A percentile compares a stretch with the other conserved stretches of the same genome.
Conservation (phyloP, 345 rosid genomes). For the Arabidopsis thaliana region DNA sequence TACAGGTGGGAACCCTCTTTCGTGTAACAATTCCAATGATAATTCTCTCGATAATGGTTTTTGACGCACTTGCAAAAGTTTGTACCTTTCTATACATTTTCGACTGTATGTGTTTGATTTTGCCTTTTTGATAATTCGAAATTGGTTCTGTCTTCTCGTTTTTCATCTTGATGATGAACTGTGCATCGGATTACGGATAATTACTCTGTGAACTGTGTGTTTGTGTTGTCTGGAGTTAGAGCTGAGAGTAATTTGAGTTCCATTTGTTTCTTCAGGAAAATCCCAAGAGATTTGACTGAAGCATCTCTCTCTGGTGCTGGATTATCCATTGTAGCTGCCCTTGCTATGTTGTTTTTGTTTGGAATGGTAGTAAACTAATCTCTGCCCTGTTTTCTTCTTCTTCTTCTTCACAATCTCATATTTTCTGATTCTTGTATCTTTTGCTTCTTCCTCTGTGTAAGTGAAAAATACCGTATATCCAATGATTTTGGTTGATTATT, state of each 20-base stretch:
- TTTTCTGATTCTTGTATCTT: neutral
- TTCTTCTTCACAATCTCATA: neutral
- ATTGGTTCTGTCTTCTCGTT: neutral
- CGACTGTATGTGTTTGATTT: neutral
- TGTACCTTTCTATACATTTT: neutral
- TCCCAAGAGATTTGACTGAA: constrained; percentile 95
- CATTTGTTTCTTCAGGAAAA: constrained; percentile 65
- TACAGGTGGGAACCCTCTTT: constrained; percentile 52
- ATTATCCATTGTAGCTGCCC: constrained; percentile 79
- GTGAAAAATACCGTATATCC: neutral
- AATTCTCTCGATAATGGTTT: constrained; percentile 7
- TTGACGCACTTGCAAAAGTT: constrained; percentile 13
- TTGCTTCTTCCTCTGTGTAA: neutral
- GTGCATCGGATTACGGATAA: no score
- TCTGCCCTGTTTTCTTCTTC: constrained; percentile 6
- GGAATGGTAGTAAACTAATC: constrained; percentile 80
- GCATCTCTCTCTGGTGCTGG: constrained; percentile 95
- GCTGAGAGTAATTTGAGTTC: neutral
- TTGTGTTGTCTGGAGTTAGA: neutral
- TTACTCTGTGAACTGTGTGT: neutral
- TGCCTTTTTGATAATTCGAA: neutral
- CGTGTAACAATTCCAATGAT: constrained; percentile 7
- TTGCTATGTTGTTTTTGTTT: constrained; percentile 82
- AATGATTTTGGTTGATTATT: neutral
- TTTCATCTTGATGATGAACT: neutral